Evolutionary conservation across 2,329 filamentous ascomycete species (phyloP).

Genomic region (Epichloe aotearoae): DNA sequence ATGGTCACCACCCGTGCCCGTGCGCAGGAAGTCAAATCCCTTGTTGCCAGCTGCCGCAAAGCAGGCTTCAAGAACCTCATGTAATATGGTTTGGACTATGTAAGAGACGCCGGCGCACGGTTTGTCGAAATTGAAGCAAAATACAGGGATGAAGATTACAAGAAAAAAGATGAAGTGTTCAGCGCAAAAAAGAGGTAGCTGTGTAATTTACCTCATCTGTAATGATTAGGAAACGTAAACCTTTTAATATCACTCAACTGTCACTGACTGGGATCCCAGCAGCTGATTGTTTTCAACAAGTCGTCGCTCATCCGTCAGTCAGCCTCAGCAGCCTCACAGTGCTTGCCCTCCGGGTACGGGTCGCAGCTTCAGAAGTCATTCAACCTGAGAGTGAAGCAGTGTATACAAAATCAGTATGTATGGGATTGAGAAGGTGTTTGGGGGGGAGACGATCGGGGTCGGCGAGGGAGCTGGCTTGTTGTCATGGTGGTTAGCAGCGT

Average conservation of each 20-base stretch:
- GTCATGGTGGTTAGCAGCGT: too few relatives aligned
- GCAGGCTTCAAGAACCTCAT: conserved; percentile 12
- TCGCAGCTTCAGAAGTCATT: too few relatives aligned
- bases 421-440: too few relatives aligned
- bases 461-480: too few relatives aligned
- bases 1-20: conserved; percentile 15
- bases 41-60: conserved; percentile 14
- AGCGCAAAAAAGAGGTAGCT: not conserved
- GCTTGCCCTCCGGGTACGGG: too few relatives aligned
- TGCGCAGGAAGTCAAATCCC: conserved; percentile 15
- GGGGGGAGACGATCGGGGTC: too few relatives aligned
- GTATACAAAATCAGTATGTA: too few relatives aligned
- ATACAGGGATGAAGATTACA: not conserved
- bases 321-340: too few relatives aligned
- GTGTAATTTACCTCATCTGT: conserved; percentile 1
- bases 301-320: too few relatives aligned
- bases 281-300: too few relatives aligned
- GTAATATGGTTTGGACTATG: conserved; percentile 4
- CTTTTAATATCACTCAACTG: not conserved
- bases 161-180: not conserved
- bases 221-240: not conserved
- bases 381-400: too few relatives aligned
- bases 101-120: not conserved
- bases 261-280: not conserved
- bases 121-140: not conserved